Evolutionary conservation across 2,329 filamentous ascomycete species (phyloP).

Genomic region (Atkinsonella texensis): DNA sequence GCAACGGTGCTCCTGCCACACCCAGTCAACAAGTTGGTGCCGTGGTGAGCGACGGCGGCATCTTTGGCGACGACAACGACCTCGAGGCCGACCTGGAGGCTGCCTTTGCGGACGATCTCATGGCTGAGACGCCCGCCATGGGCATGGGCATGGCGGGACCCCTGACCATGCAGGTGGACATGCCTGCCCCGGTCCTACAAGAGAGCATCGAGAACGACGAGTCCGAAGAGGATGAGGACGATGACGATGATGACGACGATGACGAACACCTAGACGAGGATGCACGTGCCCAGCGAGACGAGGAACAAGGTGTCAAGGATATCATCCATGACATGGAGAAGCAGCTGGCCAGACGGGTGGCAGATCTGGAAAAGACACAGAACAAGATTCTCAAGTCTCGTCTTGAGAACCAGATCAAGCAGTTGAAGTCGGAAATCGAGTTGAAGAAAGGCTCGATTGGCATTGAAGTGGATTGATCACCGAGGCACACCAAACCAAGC

Average conservation of each 20-base stretch:
- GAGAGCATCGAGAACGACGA: constrained; percentile 32
- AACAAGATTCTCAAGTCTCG: constrained; percentile 39
- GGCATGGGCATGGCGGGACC: too few relatives aligned
- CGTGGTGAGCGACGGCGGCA: constrained; percentile 19
- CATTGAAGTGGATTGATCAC: constrained; percentile 25
- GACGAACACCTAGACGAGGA: constrained; percentile 44
- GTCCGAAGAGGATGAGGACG: constrained; percentile 31
- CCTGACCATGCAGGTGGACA: too few relatives aligned
- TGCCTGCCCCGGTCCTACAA: constrained; percentile 27
- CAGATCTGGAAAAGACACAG: constrained; percentile 29
- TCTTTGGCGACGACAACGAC: constrained; percentile 31
- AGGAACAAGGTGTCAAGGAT: constrained; percentile 42
- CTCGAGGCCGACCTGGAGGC: constrained; percentile 45
- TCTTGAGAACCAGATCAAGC: constrained; percentile 36
- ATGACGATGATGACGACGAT: constrained; percentile 36
- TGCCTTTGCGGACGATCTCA: constrained; percentile 32
- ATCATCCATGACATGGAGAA: constrained; percentile 42
- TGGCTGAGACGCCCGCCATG: constrained; percentile 29
- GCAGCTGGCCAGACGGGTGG: constrained; percentile 33
- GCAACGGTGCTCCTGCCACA: too few relatives aligned
- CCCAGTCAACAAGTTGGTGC: constrained; percentile 9
- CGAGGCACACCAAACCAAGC: too few relatives aligned
- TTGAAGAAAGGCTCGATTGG: constrained; percentile 33
- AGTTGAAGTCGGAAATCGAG: constrained; percentile 31
- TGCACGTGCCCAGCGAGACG: constrained; percentile 34